These are phyloP conservation scores for Aphanocladium album DNA, from an alignment of 2,329 filamentous ascomycete genomes.

Conservation along the genomic window DNA sequence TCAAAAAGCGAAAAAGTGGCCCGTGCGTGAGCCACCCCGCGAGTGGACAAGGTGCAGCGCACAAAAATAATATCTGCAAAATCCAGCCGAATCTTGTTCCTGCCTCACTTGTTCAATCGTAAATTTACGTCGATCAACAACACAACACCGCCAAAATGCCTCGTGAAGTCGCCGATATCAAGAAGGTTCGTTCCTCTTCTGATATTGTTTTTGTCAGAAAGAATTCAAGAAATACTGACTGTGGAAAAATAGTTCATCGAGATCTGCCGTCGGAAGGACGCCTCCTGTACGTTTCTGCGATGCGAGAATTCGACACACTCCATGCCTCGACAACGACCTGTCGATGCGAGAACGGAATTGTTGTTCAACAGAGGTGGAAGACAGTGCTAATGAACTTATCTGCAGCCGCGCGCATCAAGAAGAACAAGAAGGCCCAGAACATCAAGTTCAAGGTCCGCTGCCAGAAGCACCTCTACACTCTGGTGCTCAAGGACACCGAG, in stretches of 20 bases:
- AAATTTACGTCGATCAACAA: conserved; percentile 29
- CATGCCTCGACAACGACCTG: not conserved
- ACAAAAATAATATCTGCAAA: conserved; percentile 30
- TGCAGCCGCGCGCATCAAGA: conserved; percentile 87
- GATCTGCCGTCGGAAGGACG: conserved; percentile 99
- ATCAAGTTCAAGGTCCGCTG: conserved; percentile 99
- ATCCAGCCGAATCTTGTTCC: conserved; percentile 24
- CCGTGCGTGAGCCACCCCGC: conserved; percentile 24
- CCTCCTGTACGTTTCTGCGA: conserved; percentile 75
- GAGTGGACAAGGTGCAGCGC: conserved; percentile 20
- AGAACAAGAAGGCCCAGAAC: conserved; percentile 82
- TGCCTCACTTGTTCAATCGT: conserved; percentile 24
- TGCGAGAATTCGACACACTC: not conserved
- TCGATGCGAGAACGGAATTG: not conserved
- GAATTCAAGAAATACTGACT: conserved; percentile 23
- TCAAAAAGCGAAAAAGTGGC: conserved; percentile 16
- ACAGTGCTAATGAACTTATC: conserved; percentile 10
- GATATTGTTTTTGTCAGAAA: not conserved
- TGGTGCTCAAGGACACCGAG: conserved; percentile 96
- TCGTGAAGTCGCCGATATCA: conserved; percentile 97
- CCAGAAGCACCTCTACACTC: conserved; percentile 92
- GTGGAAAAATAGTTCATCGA: conserved; percentile 77
- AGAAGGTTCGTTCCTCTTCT: conserved; percentile 54
- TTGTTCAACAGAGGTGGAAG: not conserved
- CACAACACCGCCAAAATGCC: conserved; percentile 88